Conservation (phyloP, 2,329 filamentous ascomycete genomes). For the Blastomyces parvus region DNA sequence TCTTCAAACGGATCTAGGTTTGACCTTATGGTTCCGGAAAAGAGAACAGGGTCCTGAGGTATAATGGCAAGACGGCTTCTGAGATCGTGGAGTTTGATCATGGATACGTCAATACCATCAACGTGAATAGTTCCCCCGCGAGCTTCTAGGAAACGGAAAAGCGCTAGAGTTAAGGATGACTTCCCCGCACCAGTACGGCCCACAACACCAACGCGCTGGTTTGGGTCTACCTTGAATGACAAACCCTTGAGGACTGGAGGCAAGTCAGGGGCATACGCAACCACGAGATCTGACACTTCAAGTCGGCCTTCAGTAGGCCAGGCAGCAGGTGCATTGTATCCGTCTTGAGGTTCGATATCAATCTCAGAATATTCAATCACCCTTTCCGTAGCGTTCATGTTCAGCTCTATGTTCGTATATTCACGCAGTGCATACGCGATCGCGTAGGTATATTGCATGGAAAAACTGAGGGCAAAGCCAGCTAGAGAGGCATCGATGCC, state of each 20-base stretch:
- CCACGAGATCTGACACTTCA: slow-evolving; percentile 62
- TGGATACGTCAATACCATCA: slow-evolving; percentile 65
- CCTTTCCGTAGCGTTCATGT: slow-evolving; percentile 70
- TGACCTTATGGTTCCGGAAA: slow-evolving; percentile 65
- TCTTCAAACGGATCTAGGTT: slow-evolving; percentile 71
- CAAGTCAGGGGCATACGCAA: slow-evolving; percentile 61
- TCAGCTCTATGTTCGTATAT: slow-evolving; percentile 62
- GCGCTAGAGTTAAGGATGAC: slow-evolving; percentile 62
- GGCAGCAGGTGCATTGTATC: slow-evolving; percentile 52
- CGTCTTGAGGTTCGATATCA: slow-evolving; percentile 56
- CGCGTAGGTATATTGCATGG: slow-evolving; percentile 56
- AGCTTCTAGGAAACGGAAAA: slow-evolving; percentile 69
- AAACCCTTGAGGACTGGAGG: slow-evolving; percentile 61
- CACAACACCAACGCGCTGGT: slow-evolving; percentile 65
- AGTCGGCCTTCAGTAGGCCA: slow-evolving; percentile 69
- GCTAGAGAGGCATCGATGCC: slow-evolving; percentile 60
- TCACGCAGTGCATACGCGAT: slow-evolving; percentile 58
- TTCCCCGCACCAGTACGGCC: slow-evolving; percentile 72
- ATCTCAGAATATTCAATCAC: slow-evolving; percentile 66
- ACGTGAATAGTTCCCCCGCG: slow-evolving; percentile 57
- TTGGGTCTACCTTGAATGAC: slow-evolving; percentile 55
- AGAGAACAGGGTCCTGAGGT: slow-evolving; percentile 72
- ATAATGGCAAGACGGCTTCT: slow-evolving; percentile 71
- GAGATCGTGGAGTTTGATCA: slow-evolving; percentile 59
- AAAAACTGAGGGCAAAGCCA: slow-evolving; percentile 66